phyloP scores from a whole-genome alignment of 176 grass and related monocot species.

The Rhipidocladum racemiflorum region DNA sequence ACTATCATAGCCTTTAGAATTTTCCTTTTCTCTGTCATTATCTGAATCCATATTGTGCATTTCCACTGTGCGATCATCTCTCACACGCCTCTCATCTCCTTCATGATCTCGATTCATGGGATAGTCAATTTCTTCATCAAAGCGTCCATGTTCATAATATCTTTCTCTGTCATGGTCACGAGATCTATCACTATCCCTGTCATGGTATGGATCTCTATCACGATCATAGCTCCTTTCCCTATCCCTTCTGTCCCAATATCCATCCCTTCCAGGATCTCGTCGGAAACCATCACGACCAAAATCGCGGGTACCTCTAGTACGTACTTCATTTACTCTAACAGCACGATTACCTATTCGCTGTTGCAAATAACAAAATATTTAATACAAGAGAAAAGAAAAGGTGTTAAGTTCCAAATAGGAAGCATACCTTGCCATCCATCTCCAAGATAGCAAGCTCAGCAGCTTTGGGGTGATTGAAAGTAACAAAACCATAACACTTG shows the following conservation, averaged over 20 bases:
- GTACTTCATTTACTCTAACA: conserved; percentile 85
- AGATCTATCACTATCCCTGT: conserved; percentile 64
- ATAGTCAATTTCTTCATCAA: conserved; percentile 57
- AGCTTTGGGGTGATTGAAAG: conserved; percentile 65
- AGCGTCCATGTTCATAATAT: conserved; percentile 58
- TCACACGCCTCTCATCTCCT: conserved; percentile 46
- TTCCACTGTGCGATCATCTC: conserved; percentile 54
- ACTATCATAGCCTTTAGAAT: conserved; percentile 43
- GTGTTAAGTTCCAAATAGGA: neutral
- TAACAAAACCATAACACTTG: conserved; percentile 85
- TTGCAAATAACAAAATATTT: conserved; percentile 24
- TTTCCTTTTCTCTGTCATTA: conserved; percentile 55
- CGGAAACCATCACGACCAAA: conserved; percentile 63
- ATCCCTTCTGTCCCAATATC: conserved; percentile 64
- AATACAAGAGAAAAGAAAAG: conserved; percentile 12
- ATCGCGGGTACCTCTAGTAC: conserved; percentile 61
- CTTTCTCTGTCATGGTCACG: conserved; percentile 64
- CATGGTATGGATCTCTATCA: conserved; percentile 54
- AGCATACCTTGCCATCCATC: conserved; percentile 81
- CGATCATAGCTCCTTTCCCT: conserved; percentile 68
- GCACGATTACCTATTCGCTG: conserved; percentile 67
- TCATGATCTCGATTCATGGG: conserved; percentile 59
- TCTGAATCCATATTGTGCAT: conserved; percentile 49
- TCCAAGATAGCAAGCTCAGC: conserved; percentile 64
- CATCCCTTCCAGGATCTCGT: conserved; percentile 60